Conservation (phyloP, 352 stramenopile genomes). For the Globisporangium parvum region DNA sequence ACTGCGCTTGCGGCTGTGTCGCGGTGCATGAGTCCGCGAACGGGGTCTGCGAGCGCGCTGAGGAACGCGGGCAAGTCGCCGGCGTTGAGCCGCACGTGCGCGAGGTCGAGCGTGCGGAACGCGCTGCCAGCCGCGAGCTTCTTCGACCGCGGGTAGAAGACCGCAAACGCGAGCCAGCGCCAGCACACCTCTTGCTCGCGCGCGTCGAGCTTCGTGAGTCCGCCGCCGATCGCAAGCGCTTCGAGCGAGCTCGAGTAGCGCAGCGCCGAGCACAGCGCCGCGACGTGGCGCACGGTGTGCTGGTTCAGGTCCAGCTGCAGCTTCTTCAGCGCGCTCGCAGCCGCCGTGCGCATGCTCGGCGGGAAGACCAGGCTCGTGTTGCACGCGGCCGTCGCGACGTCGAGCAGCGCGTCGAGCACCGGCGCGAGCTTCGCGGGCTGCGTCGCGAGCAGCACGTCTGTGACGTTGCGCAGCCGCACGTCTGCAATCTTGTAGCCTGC, state of each 20-base stretch:
- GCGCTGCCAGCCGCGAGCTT: not conserved
- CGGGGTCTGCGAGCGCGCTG: conserved; percentile 1
- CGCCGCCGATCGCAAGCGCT: not conserved
- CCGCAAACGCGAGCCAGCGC: conserved; percentile 9
- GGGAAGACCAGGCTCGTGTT: no score
- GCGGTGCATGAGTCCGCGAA: conserved; percentile 1
- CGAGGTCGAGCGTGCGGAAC: not conserved
- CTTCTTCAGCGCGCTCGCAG: not conserved
- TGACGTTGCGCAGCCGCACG: no score
- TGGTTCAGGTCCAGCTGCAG: not conserved
- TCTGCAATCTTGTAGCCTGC: no score
- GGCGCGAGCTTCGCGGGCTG: no score
- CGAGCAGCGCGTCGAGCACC: no score
- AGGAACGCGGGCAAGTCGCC: not conserved
- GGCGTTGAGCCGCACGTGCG: no score
- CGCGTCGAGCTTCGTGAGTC: not conserved
- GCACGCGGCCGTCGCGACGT: no score
- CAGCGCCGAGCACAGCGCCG: conserved; percentile 1
- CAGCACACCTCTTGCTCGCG: conserved; percentile 2
- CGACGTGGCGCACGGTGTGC: not conserved
- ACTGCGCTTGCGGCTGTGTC: no score
- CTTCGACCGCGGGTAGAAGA: conserved; percentile 9
- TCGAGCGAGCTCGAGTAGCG: conserved; percentile 1
- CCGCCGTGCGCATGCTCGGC: not conserved
- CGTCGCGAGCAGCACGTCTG: no score